These are phyloP conservation scores for Zygotorulaspora florentina DNA, from an alignment of 805 yeast species.

Conservation along the genomic window DNA sequence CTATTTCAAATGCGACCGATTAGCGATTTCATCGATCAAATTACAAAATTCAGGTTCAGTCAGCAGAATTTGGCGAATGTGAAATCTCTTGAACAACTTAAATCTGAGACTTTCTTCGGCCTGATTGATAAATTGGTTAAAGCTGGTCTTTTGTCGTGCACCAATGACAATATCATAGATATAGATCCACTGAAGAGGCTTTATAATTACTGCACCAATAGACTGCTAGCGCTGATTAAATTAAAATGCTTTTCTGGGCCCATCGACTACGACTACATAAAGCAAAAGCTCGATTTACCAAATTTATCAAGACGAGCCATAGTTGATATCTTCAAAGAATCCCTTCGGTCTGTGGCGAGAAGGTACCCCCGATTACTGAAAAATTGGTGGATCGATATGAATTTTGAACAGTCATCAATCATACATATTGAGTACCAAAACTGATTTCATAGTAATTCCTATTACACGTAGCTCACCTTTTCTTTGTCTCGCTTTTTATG, in stretches of 20 bases:
- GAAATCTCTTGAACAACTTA: constrained; percentile 8
- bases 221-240: constrained; percentile 13
- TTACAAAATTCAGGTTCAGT: constrained; percentile 6
- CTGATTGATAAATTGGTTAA: constrained; percentile 3
- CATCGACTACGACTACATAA: constrained; percentile 9
- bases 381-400: constrained; percentile 25
- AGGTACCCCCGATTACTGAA: constrained; percentile 6
- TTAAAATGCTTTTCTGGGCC: constrained; percentile 16
- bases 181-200: constrained; percentile 10
- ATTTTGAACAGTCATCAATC: constrained; percentile 10
- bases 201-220: constrained; percentile 10
- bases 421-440: constrained; percentile 15
- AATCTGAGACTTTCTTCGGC: constrained; percentile 8
- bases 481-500: background rate
- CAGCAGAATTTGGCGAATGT: constrained; percentile 9
- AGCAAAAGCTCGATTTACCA: constrained; percentile 6
- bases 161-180: constrained; percentile 11
- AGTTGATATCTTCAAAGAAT: constrained; percentile 14
- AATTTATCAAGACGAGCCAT: constrained; percentile 11
- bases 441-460: background rate
- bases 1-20: constrained; percentile 6
- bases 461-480: background rate
- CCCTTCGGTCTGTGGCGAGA: constrained; percentile 5
- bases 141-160: constrained; percentile 10
- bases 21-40: constrained; percentile 3